Evolutionary conservation across 2,329 filamentous ascomycete species (phyloP), one percentile per base, ranked within the genome.

Genomic region (Aspergillus ochraceoroseus): DNA sequence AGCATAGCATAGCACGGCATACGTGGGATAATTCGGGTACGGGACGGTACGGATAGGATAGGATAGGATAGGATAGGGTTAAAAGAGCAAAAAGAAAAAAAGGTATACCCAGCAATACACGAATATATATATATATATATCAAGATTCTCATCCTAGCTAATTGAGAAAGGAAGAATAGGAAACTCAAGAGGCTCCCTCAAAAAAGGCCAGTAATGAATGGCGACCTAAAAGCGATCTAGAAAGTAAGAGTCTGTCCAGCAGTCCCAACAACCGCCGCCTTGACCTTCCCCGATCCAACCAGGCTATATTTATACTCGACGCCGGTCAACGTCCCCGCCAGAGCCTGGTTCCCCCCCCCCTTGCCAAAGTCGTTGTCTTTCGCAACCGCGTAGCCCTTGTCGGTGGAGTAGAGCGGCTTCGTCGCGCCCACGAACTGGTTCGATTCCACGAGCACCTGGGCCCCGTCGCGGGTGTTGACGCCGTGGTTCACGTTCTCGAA

Each of bases 371-470:
- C 57, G 38, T 74, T 75, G 44, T 70, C 64, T 6, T 51, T 60
- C 20, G 65, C 56, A 18, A 71, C 59, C 5, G 70, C 70, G 36
- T 66, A 73, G 1, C 72, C 72, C 3, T 59, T 61, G 34, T 68
- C 59, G 4, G 66, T 61, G 17, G 70, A 73, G 53, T 75, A 72
- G 20, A 70, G 62, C 11, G 70, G 62, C 49, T 66, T 66, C 13
- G 60, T 61, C n/a, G 65, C 64, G 28, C 64, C 69, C 30, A 65
- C 64, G 53, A 77, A 78, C 49, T 63, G 63, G 44, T 72, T 72
- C 36, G 74, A 77, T 65, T 80, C 72, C 17, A 80, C 68, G 18
- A 79, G 70, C n/a, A 79, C 63, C 57, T 79, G 69, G n/a, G 77
- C 75, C 8, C 70, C 72, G 52, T 72, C 66, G 38, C 75, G 73